A percentile compares a stretch with the other conserved stretches of the same genome.
Conservation (phyloP, 257 asterid species). For the Petunia axillaris region DNA sequence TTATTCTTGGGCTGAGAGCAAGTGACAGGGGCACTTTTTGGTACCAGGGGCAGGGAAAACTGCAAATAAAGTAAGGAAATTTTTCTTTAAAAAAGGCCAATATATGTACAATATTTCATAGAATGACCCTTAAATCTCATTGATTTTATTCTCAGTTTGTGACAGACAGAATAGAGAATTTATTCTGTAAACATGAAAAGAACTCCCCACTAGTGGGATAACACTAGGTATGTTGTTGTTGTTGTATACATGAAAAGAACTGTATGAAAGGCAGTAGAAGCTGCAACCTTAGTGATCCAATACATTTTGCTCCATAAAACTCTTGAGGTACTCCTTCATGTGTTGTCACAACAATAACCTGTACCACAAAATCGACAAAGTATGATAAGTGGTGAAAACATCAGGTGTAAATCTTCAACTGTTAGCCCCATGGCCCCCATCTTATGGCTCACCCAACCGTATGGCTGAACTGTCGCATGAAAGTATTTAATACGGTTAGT, state of each 20-base stretch:
- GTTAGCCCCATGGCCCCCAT: not conserved
- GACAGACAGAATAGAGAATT: not conserved
- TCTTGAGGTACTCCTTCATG: conserved; percentile 98
- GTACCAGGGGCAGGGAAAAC: conserved; percentile 96
- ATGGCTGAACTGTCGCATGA: not conserved
- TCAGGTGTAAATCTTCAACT: not conserved
- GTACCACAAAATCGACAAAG: conserved; percentile 30
- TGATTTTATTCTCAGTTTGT: not conserved
- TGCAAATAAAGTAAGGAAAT: conserved; percentile 39
- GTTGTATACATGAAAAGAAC: too few species aligned
- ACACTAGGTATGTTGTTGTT: too few species aligned
- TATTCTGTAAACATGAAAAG: not conserved
- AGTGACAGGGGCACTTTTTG: conserved; percentile 89
- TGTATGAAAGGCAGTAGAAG: not conserved
- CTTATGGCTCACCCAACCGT: not conserved
- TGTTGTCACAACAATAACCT: conserved; percentile 99
- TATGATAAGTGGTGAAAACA: conserved; percentile 1
- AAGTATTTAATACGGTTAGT: not conserved
- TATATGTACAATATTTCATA: conserved; percentile 8
- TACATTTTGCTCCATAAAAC: conserved; percentile 90
- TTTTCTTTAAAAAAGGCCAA: conserved; percentile 23
- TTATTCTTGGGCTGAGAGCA: conserved; percentile 98
- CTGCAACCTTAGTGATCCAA: conserved; percentile 86
- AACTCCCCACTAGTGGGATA: too few species aligned
- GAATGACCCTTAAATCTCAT: not conserved